Percentiles rank a stretch among this genome's conserved stretches.
phyloP scores from a whole-genome alignment of 73 alveolate genomes.

The Paramecium biaurelia region DNA sequence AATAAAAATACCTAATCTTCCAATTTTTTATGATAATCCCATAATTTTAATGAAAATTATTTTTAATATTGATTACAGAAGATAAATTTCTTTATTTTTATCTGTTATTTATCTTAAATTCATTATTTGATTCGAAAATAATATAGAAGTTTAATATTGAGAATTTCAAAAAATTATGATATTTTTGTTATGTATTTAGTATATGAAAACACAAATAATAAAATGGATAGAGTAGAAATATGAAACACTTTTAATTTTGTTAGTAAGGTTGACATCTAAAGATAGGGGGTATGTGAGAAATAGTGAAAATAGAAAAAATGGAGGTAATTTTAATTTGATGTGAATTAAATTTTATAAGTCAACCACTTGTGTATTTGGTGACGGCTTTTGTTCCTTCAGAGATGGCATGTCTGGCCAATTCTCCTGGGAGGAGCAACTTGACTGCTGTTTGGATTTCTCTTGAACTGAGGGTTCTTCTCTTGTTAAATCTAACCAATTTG shows the following conservation, averaged over 20 bases:
- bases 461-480: constrained; percentile 71
- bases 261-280: no score
- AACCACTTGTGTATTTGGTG: constrained; percentile 67
- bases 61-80: not conserved
- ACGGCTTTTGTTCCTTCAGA: constrained; percentile 81
- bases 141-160: not conserved
- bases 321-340: not conserved
- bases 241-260: not conserved
- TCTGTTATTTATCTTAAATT: not conserved
- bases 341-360: constrained; percentile 14
- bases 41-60: not conserved
- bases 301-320: not conserved
- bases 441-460: constrained; percentile 81
- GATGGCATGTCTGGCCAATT: constrained; percentile 78
- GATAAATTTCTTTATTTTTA: not conserved
- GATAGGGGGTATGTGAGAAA: no score
- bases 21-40: not conserved
- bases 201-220: no score
- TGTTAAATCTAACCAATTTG: constrained; percentile 69
- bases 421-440: constrained; percentile 76
- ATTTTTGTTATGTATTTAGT: not conserved
- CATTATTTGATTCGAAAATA: not conserved
- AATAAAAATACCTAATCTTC: not conserved
- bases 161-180: not conserved
- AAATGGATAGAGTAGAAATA: no score